A percentile compares a stretch with the other conserved stretches of the same genome.
Evolutionary conservation across 495 filamentous ascomycete species (phyloP).

Genomic region (Penicillium antarcticum): DNA sequence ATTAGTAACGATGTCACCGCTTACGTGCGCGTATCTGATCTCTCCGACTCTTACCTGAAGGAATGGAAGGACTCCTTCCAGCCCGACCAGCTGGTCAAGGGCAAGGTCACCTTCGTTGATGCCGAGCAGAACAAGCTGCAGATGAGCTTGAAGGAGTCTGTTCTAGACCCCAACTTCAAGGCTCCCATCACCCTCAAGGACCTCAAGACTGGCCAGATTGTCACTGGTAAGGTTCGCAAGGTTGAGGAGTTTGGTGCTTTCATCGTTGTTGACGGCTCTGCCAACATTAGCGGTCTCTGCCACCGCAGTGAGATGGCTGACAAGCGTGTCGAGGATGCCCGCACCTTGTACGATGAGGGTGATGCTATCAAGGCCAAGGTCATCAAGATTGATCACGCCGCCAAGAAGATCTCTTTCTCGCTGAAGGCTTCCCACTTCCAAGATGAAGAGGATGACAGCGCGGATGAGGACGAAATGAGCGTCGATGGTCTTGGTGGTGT

Average conservation of each 20-base stretch:
- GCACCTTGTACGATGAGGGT: constrained; percentile 79
- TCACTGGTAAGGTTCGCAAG: constrained; percentile 87
- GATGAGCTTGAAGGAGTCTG: constrained; percentile 81
- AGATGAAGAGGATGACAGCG: constrained; percentile 51
- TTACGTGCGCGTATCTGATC: constrained; percentile 76
- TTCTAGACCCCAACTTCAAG: constrained; percentile 75
- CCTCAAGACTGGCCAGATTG: constrained; percentile 69
- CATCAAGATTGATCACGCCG: constrained; percentile 68
- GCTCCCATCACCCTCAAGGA: constrained; percentile 65
- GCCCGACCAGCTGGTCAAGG: constrained; percentile 83
- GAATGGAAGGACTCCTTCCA: constrained; percentile 93
- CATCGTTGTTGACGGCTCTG: constrained; percentile 79
- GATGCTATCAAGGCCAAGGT: constrained; percentile 90
- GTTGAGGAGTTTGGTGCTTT: constrained; percentile 95
- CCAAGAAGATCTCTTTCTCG: constrained; percentile 78
- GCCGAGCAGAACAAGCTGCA: constrained; percentile 64
- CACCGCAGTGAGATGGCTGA: constrained; percentile 90
- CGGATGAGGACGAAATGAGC: constrained; percentile 37
- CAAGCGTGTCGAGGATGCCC: constrained; percentile 69
- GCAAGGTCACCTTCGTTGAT: constrained; percentile 71
- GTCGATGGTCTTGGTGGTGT: constrained; percentile 46
- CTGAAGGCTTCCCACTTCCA: constrained; percentile 90
- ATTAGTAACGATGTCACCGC: constrained; percentile 77
- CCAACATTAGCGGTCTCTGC: constrained; percentile 86
- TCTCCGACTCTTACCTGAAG: constrained; percentile 88